A percentile compares a stretch with the other conserved stretches of the same genome.
Conservation (phyloP, 2,329 filamentous ascomycete species). For the Colletotrichum tropicale region DNA sequence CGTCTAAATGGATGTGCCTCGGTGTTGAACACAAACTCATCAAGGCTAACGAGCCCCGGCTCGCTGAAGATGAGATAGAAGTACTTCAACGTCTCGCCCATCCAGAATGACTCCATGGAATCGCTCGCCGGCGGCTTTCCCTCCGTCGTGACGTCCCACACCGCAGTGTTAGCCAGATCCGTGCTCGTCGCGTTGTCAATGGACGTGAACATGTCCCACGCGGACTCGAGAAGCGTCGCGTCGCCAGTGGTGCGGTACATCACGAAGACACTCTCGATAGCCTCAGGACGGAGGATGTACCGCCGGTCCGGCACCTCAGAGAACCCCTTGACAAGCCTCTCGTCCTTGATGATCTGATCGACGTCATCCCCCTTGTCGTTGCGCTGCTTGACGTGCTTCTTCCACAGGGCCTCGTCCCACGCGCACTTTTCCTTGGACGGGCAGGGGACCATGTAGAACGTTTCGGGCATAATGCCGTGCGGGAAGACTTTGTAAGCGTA, state of each 20-base stretch:
- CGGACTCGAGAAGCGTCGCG: conserved; percentile 57
- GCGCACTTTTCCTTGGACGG: conserved; percentile 24
- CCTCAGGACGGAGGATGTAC: conserved; percentile 67
- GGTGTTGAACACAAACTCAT: conserved; percentile 58
- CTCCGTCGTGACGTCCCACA: conserved; percentile 49
- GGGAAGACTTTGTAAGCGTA: conserved; percentile 62
- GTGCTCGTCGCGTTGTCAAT: conserved; percentile 57
- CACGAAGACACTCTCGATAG: conserved; percentile 71
- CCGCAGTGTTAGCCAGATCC: conserved; percentile 56
- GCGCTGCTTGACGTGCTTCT: conserved; percentile 30
- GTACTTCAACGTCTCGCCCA: conserved; percentile 35
- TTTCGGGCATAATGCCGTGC: conserved; percentile 64
- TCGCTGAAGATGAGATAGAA: conserved; percentile 59
- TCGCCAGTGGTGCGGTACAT: conserved; percentile 68
- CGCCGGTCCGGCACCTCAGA: conserved; percentile 30
- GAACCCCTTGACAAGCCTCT: conserved; percentile 30
- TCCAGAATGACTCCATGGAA: conserved; percentile 58
- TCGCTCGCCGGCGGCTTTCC: conserved; percentile 49
- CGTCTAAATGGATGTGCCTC: conserved; percentile 35
- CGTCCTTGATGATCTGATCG: conserved; percentile 29
- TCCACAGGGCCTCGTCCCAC: conserved; percentile 38
- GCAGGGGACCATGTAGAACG: conserved; percentile 52
- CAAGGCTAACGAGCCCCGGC: conserved; percentile 57
- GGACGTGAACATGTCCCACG: conserved; percentile 65
- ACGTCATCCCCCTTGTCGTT: conserved; percentile 20